Conservation (phyloP, 2,329 filamentous ascomycete species). For the Xylariaceae sp. region DNA sequence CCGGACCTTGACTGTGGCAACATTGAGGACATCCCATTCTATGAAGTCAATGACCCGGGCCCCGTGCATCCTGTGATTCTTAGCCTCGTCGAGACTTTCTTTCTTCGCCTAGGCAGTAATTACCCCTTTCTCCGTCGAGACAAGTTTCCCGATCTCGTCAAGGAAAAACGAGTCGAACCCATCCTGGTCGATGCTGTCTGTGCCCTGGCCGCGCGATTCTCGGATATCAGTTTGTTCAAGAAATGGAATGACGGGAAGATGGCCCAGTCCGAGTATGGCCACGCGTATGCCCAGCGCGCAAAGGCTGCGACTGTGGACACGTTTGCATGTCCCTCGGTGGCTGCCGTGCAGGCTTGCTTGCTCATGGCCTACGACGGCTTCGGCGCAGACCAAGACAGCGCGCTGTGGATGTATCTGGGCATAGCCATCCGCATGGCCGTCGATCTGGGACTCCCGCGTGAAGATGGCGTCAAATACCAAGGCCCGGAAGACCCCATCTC, state of each 20-base stretch:
- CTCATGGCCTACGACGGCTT: slow-evolving; percentile 87
- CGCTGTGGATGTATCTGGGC: slow-evolving; percentile 89
- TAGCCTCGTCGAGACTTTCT: slow-evolving; percentile 74
- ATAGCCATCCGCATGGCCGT: slow-evolving; percentile 80
- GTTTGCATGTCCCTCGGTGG: slow-evolving; percentile 75
- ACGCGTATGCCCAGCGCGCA: slow-evolving; percentile 73
- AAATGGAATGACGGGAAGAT: slow-evolving; percentile 44
- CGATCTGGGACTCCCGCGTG: slow-evolving; percentile 75
- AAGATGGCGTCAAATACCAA: slow-evolving; percentile 64
- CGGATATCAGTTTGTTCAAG: slow-evolving; percentile 50
- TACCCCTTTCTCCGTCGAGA: slow-evolving; percentile 75
- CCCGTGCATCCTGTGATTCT: slow-evolving; percentile 72
- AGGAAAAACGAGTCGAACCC: slow-evolving; percentile 74
- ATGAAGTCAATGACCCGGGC: slow-evolving; percentile 65
- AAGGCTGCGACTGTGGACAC: slow-evolving; percentile 79
- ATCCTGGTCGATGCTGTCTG: slow-evolving; percentile 86
- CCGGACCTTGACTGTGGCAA: slow-evolving; percentile 38
- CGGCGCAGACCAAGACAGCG: slow-evolving; percentile 80
- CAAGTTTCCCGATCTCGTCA: slow-evolving; percentile 68
- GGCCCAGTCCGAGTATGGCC: slow-evolving; percentile 63
- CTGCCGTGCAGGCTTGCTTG: slow-evolving; percentile 76
- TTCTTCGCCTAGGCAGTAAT: slow-evolving; percentile 74
- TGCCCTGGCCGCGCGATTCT: slow-evolving; percentile 75
- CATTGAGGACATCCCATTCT: slow-evolving; percentile 60
- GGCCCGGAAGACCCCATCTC: slow-evolving; percentile 46